A percentile compares a stretch with the other conserved stretches of the same genome.
Evolutionary conservation across 345 rosid species (phyloP).

Genomic region (Syzygium oleosum): DNA sequence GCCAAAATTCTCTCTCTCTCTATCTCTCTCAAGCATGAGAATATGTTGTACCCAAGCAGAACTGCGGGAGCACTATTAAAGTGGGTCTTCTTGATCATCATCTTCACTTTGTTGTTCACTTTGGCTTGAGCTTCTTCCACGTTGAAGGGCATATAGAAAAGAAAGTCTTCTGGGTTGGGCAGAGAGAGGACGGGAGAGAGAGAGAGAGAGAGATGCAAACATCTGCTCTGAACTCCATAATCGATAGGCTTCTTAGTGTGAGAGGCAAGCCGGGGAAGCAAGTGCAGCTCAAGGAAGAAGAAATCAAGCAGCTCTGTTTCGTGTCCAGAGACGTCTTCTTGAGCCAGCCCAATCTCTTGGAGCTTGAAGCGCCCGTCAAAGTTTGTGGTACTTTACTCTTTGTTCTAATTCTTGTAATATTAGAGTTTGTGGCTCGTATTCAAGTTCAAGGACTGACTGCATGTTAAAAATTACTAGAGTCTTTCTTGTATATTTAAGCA

Average conservation of each 20-base stretch:
- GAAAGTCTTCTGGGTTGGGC: neutral
- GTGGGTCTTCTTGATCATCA: neutral
- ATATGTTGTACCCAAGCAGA: neutral
- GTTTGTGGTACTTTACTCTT: constrained; percentile 49
- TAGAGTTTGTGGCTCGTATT: neutral
- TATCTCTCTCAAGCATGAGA: neutral
- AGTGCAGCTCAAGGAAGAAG: constrained; percentile 59
- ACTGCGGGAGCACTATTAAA: neutral
- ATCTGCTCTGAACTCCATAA: constrained; percentile 40
- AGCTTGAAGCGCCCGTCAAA: constrained; percentile 79
- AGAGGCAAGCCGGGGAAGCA: constrained; percentile 62
- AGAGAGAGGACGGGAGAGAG: neutral
- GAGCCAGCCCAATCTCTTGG: constrained; percentile 68
- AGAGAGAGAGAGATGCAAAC: neutral
- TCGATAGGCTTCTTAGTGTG: constrained; percentile 54
- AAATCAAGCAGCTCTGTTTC: constrained; percentile 63
- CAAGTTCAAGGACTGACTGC: neutral
- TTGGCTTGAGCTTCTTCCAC: neutral
- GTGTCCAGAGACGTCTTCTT: constrained; percentile 59
- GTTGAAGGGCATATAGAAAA: neutral
- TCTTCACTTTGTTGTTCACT: neutral
- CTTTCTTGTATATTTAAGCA: neutral
- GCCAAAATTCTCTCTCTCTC: neutral
- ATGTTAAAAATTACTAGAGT: neutral
- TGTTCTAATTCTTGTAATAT: neutral